These are phyloP conservation scores for Xylaria scruposa DNA, from an alignment of 495 filamentous ascomycete genomes.

Conservation along the genomic window DNA sequence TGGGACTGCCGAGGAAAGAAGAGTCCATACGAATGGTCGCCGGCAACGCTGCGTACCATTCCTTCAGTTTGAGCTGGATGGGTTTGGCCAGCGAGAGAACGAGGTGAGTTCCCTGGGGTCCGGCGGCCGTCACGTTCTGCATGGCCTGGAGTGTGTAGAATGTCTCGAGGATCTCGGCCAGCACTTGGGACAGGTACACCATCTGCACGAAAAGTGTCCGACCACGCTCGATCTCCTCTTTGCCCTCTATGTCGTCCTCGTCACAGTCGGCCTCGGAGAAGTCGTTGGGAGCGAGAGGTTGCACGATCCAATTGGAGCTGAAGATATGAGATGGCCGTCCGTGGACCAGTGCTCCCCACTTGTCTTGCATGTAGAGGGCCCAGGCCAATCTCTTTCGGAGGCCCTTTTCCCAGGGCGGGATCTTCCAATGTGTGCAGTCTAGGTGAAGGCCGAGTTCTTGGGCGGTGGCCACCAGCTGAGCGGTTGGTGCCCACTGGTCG, in stretches of 20 bases:
- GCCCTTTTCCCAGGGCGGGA: slow-evolving; percentile 85
- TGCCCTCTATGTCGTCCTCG: slow-evolving; percentile 63
- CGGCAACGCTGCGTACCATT: slow-evolving; percentile 77
- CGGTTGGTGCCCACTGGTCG: slow-evolving; percentile 84
- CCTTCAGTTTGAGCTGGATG: slow-evolving; percentile 80
- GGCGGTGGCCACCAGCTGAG: slow-evolving; percentile 79
- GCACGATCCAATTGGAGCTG: slow-evolving; percentile 82
- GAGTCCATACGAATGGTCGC: slow-evolving; percentile 71
- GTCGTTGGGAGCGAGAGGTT: slow-evolving; percentile 68
- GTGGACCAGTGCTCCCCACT: slow-evolving; percentile 88
- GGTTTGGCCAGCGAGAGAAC: slow-evolving; percentile 79
- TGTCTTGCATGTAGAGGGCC: slow-evolving; percentile 93
- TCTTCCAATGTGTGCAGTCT: slow-evolving; percentile 86
- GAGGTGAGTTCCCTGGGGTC: slow-evolving; percentile 63
- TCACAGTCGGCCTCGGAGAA: slow-evolving; percentile 70
- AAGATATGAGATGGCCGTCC: slow-evolving; percentile 87
- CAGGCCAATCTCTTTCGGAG: slow-evolving; percentile 85
- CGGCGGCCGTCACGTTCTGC: slow-evolving; percentile 54
- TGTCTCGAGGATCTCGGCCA: slow-evolving; percentile 77
- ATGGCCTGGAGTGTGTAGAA: slow-evolving; percentile 78
- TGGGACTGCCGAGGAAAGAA: slow-evolving; percentile 44
- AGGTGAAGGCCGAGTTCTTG: slow-evolving; percentile 88
- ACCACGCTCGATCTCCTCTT: slow-evolving; percentile 70
- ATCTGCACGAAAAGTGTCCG: slow-evolving; percentile 74
- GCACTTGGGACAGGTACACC: slow-evolving; percentile 75